These are phyloP conservation scores for Leccinum boreale DNA, from an alignment of 768 basidiomycete species.

Conservation along the genomic window DNA sequence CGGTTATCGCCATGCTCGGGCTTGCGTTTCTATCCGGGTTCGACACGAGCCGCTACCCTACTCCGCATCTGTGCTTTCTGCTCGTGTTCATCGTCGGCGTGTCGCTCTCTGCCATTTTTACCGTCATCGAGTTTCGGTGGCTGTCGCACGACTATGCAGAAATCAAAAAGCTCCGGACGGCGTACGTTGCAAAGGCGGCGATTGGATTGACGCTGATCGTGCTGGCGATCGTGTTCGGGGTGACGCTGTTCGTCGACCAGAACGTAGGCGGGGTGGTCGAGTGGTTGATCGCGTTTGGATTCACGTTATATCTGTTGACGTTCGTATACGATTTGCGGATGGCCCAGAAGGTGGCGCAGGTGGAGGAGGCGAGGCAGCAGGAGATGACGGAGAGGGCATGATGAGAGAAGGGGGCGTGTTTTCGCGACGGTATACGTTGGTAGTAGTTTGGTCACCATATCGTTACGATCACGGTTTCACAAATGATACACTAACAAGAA, in stretches of 20 bases:
- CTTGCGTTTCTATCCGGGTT: conserved; percentile 69
- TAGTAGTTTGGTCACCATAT: too few species aligned
- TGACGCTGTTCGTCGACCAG: conserved; percentile 41
- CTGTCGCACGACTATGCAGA: conserved; percentile 53
- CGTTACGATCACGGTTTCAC: too few species aligned
- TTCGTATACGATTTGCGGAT: conserved; percentile 70
- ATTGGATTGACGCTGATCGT: conserved; percentile 57
- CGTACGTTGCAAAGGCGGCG: conserved; percentile 61
- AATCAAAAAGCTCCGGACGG: conserved; percentile 41
- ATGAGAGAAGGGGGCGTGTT: too few species aligned
- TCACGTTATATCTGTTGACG: conserved; percentile 68
- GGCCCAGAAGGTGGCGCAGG: conserved; percentile 32
- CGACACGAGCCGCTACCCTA: conserved; percentile 56
- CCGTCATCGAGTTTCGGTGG: conserved; percentile 68
- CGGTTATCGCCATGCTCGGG: conserved; percentile 60
- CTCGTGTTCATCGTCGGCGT: conserved; percentile 74
- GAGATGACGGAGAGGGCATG: conserved; percentile 6
- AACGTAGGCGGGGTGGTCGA: conserved; percentile 67
- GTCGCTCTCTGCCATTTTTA: conserved; percentile 69
- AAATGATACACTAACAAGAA: too few species aligned
- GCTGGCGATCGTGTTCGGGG: conserved; percentile 61
- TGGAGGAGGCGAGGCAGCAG: neutral
- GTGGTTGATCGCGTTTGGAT: conserved; percentile 72
- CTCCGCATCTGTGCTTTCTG: conserved; percentile 57
- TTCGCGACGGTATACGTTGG: too few species aligned